phyloP scores from a whole-genome alignment of 2,329 filamentous ascomycete species.

The Colletotrichum acutatum region DNA sequence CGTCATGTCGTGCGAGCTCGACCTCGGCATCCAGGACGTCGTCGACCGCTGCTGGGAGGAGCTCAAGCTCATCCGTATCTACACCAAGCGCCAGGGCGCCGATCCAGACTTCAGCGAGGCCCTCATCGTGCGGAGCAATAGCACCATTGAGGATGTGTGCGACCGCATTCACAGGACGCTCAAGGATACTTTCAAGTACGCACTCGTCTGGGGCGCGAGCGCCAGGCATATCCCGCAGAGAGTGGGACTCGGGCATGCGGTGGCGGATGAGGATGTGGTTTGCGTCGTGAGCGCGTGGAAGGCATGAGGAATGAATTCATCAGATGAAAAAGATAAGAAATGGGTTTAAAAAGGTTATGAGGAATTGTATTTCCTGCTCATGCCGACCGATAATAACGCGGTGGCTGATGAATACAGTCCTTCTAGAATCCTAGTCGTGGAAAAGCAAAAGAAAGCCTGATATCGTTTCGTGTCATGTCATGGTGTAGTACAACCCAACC shows the following conservation, averaged over 20 bases:
- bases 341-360: conserved; percentile 10
- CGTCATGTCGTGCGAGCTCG: conserved; percentile 97
- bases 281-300: conserved; percentile 74
- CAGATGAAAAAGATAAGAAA: neutral
- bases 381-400: neutral
- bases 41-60: conserved; percentile 97
- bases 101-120: conserved; percentile 93
- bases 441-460: conserved; percentile 32
- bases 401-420: conserved; percentile 29
- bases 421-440: conserved; percentile 14
- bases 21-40: conserved; percentile 92
- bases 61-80: conserved; percentile 87
- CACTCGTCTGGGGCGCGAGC: conserved; percentile 96
- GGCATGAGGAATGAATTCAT: conserved; percentile 53
- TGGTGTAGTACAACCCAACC: conserved; percentile 21
- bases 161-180: conserved; percentile 92
- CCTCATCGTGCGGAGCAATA: conserved; percentile 88
- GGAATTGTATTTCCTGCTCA: conserved; percentile 29
- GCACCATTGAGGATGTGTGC: conserved; percentile 95
- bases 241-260: conserved; percentile 85
- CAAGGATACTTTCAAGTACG: conserved; percentile 99
- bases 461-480: conserved; percentile 38
- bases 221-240: conserved; percentile 94
- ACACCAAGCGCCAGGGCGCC: conserved; percentile 94
- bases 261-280: conserved; percentile 77